Percentiles rank a stretch among this genome's conserved stretches.
phyloP scores from a whole-genome alignment of 768 basidiomycete species.

The Lanmaoa pseudosensibilis region DNA sequence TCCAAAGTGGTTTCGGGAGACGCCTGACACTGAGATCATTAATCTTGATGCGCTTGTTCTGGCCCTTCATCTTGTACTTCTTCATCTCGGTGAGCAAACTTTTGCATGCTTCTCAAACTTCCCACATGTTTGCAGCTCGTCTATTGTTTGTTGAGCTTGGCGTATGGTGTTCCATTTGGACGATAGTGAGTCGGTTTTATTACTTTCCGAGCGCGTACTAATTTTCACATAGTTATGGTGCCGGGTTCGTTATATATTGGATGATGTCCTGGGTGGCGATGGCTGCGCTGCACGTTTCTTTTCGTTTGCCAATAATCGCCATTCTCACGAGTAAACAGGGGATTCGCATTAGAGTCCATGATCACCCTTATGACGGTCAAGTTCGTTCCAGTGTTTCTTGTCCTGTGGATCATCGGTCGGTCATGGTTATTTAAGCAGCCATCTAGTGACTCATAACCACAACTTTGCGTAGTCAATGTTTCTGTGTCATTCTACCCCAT shows the following conservation, averaged over 20 bases:
- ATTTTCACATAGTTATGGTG: slow-evolving; percentile 39
- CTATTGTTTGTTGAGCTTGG: slow-evolving; percentile 58
- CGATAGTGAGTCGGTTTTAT: slow-evolving; percentile 38
- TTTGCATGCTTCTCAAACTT: no score
- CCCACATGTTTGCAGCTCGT: slow-evolving; percentile 41
- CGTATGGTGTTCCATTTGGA: slow-evolving; percentile 57
- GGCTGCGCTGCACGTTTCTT: slow-evolving; percentile 48
- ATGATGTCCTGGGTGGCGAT: slow-evolving; percentile 62
- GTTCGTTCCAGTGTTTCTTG: slow-evolving; percentile 60
- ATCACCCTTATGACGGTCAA: slow-evolving; percentile 53
- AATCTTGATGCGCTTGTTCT: slow-evolving; percentile 41
- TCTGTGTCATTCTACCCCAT: slow-evolving; percentile 59
- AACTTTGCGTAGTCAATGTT: slow-evolving; percentile 47
- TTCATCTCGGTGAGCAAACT: slow-evolving; percentile 37
- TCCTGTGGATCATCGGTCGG: slow-evolving; percentile 64
- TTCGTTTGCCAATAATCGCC: background rate
- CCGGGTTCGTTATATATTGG: slow-evolving; percentile 66
- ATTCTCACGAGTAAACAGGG: slow-evolving; percentile 38
- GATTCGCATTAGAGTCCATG: slow-evolving; percentile 60
- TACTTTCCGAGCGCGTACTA: background rate
- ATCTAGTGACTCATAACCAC: background rate
- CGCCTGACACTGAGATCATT: slow-evolving; percentile 39
- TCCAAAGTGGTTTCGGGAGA: slow-evolving; percentile 39
- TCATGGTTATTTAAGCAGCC: background rate
- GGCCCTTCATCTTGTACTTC: slow-evolving; percentile 43